Evolutionary conservation across 768 basidiomycete genomes (phyloP), one percentile per base, ranked within the genome.

Genomic region (Cantharellus anzutake): DNA sequence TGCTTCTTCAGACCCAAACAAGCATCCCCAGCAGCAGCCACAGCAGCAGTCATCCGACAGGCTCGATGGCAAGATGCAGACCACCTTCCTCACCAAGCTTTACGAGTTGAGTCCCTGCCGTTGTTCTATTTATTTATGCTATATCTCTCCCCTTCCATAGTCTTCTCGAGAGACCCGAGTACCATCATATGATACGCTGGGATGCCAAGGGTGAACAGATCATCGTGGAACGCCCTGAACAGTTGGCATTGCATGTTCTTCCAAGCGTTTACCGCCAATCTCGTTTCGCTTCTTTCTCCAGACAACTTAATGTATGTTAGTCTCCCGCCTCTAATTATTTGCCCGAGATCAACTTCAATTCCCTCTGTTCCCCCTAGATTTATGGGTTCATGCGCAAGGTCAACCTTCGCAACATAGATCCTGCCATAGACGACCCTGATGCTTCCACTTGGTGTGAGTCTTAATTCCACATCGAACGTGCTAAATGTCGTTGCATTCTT

Each of bases 331-430:
- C 37, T 48, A 38, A 51, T 14, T 5, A 42, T 61, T 56, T 62
- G 58, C 63, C 58, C 60, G 66, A 29, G 20, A 29, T 29, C 20
- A 29, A 29, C 20, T 29, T 29, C 20, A 29, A 29, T 29, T 29
- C 20, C 20, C 20, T 29, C 20, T 29, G 20, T 29, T 51, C 63
- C 58, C 57, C 63, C 60, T 66, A 94, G 91, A 96, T 96, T 73
- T 96, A 96, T 75, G 92, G 91, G 64, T 96, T 92, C 76, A 93
- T 93, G 88, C 89, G 91, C 73, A 93, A 94, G 72, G 87, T 94
- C 69, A 93, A 92, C 75, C 77, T 93, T 66, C 84, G 88, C 70
- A 91, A 93, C 73, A 85, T 92, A 70, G 90, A 93, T 75, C 86
- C 87, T 63, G 88, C 86, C 63, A 92, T 92, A 65, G 86, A 88